Evolutionary conservation across 1,139 yeast genomes (phyloP).

Genomic region (Fermentozyma sake): DNA sequence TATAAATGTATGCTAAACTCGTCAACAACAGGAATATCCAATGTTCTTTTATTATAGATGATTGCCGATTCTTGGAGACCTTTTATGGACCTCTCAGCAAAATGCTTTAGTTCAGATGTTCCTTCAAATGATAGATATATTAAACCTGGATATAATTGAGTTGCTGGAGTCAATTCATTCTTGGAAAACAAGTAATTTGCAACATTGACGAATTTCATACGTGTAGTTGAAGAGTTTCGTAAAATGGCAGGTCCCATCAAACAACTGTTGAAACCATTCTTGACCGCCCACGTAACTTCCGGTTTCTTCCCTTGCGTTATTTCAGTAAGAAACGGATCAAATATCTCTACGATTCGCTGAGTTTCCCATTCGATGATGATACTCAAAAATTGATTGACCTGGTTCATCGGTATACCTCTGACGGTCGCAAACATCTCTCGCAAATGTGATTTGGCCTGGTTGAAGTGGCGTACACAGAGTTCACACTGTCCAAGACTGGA

Average conservation of each 20-base stretch:
- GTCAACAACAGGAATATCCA: conserved; percentile 40
- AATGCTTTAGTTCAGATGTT: conserved; percentile 33
- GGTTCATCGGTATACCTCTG: conserved; percentile 44
- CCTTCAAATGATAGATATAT: conserved; percentile 54
- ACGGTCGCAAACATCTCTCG: conserved; percentile 47
- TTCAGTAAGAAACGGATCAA: conserved; percentile 17
- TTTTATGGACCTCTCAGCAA: conserved; percentile 44
- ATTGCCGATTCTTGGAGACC: conserved; percentile 4
- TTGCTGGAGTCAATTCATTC: conserved; percentile 5
- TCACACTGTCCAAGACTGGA: conserved; percentile 43
- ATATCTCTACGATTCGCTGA: conserved; percentile 11
- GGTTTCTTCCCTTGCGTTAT: neutral
- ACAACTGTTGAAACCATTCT: conserved; percentile 21
- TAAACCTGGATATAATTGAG: conserved; percentile 39
- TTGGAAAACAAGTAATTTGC: conserved; percentile 1
- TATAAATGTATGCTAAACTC: conserved; percentile 52
- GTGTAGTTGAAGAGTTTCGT: conserved; percentile 29
- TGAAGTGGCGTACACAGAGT: conserved; percentile 49
- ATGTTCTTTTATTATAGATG: conserved; percentile 7
- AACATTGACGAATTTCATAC: conserved; percentile 9
- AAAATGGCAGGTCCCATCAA: conserved; percentile 48
- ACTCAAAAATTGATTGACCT: conserved; percentile 47
- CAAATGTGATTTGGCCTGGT: conserved; percentile 47
- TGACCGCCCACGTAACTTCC: neutral
- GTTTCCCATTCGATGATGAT: conserved; percentile 53